Percentiles rank a stretch among this genome's conserved stretches.
Conservation (phyloP, 2,329 filamentous ascomycete genomes). For the Tympanopsis confertula region DNA sequence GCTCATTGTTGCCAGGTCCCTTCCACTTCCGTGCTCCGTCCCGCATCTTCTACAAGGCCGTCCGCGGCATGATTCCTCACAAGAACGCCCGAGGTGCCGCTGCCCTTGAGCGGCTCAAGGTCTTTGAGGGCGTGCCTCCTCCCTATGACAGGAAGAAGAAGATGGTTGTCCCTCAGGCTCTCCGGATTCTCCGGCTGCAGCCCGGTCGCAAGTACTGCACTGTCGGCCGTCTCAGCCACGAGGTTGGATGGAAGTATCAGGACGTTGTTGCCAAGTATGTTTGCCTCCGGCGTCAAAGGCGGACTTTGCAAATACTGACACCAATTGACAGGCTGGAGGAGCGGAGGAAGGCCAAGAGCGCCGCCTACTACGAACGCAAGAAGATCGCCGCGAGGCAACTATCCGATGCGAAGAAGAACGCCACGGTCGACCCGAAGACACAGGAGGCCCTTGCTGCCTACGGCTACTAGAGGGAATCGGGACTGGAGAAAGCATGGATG, state of each 20-base stretch:
- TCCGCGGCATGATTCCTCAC: constrained; percentile 99
- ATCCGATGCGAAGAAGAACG: constrained; percentile 83
- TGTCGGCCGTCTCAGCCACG: constrained; percentile 91
- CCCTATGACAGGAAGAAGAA: constrained; percentile 99
- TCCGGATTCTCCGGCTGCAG: constrained; percentile 83
- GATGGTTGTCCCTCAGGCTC: constrained; percentile 96
- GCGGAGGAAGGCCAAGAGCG: constrained; percentile 98
- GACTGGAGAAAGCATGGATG: neutral
- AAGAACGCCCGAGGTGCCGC: constrained; percentile 97
- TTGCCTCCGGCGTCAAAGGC: constrained; percentile 3
- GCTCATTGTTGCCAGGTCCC: constrained; percentile 52
- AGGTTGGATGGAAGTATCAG: constrained; percentile 99
- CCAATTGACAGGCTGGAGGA: constrained; percentile 71
- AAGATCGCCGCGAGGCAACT: constrained; percentile 87
- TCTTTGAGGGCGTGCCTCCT: constrained; percentile 97
- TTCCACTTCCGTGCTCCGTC: constrained; percentile 99
- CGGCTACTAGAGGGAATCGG: constrained; percentile 63
- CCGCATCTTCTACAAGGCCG: constrained; percentile 99
- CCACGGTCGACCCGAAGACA: constrained; percentile 76
- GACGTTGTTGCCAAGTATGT: constrained; percentile 95
- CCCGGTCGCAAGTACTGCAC: constrained; percentile 99
- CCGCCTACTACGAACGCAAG: constrained; percentile 99
- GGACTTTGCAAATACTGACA: constrained; percentile 11
- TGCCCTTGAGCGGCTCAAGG: constrained; percentile 96
- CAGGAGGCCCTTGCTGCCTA: constrained; percentile 76